Evolutionary conservation across 352 stramenopile species (phyloP).

Genomic region (Pythium dissimile): DNA sequence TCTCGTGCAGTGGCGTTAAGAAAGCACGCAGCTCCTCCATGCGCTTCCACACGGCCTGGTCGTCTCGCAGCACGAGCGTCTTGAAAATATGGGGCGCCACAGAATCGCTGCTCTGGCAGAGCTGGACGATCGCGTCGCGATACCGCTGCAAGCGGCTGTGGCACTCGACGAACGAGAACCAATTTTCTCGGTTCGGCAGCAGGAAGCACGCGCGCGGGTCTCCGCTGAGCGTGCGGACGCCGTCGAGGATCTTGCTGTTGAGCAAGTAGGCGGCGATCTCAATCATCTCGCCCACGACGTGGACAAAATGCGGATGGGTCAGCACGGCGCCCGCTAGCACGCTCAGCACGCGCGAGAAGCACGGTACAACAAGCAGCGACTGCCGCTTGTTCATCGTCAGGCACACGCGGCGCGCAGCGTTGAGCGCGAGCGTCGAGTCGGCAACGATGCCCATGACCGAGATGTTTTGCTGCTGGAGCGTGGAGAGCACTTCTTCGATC

Average conservation of each 20-base stretch:
- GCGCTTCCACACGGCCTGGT: slow-evolving; percentile 20
- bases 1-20: slow-evolving; percentile 60
- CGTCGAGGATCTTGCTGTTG: slow-evolving; percentile 37
- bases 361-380: slow-evolving; percentile 64
- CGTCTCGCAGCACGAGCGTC: slow-evolving; percentile 48
- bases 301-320: slow-evolving; percentile 44
- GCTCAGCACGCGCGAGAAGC: slow-evolving; percentile 49
- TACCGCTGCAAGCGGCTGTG: slow-evolving; percentile 47
- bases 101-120: slow-evolving; percentile 34
- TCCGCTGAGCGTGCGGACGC: slow-evolving; percentile 34
- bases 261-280: slow-evolving; percentile 64
- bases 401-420: slow-evolving; percentile 53
- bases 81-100: slow-evolving; percentile 41
- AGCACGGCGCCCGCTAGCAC: slow-evolving; percentile 53
- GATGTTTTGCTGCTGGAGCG: slow-evolving; percentile 54
- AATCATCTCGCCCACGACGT: slow-evolving; percentile 53
- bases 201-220: slow-evolving; percentile 42
- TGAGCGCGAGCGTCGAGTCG: slow-evolving; percentile 55
- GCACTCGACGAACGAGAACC: slow-evolving; percentile 63
- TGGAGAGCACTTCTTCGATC: slow-evolving; percentile 56
- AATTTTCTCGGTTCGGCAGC: slow-evolving; percentile 54
- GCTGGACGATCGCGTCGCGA: slow-evolving; percentile 44
- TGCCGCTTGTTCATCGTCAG: slow-evolving; percentile 29
- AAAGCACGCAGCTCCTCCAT: slow-evolving; percentile 15
- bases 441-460: slow-evolving; percentile 73